Percentiles rank a stretch among this genome's conserved stretches.
Evolutionary conservation across 2,329 filamentous ascomycete species (phyloP).

Genomic region (Diaporthe amygdali): DNA sequence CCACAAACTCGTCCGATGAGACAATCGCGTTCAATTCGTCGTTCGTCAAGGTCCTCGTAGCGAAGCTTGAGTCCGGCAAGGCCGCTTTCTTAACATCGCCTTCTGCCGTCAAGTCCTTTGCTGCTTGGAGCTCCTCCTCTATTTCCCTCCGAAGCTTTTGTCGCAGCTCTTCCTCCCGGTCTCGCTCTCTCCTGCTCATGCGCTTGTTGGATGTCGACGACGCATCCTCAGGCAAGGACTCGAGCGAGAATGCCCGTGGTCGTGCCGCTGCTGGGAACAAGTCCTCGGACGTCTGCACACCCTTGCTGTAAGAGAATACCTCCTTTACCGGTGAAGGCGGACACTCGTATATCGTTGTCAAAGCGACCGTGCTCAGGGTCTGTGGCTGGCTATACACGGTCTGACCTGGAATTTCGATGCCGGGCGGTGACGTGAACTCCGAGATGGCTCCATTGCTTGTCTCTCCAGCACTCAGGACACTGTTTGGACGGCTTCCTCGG

Average conservation of each 20-base stretch:
- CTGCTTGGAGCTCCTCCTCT: constrained; percentile 85
- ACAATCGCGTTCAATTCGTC: constrained; percentile 93
- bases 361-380: constrained; percentile 73
- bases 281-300: constrained; percentile 85
- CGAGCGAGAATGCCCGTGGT: constrained; percentile 55
- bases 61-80: constrained; percentile 64
- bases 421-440: constrained; percentile 58
- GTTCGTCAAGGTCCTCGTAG: constrained; percentile 76
- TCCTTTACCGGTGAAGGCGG: constrained; percentile 79
- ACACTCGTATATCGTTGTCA: constrained; percentile 81
- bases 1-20: constrained; percentile 89
- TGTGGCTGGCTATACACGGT: constrained; percentile 56
- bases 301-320: constrained; percentile 95
- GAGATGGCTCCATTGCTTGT: constrained; percentile 74
- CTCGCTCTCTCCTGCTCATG: constrained; percentile 77
- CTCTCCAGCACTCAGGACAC: constrained; percentile 81
- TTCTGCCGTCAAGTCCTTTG: constrained; percentile 65
- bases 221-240: constrained; percentile 68
- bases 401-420: constrained; percentile 38
- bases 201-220: constrained; percentile 72
- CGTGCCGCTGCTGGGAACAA: constrained; percentile 64
- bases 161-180: constrained; percentile 87
- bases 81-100: constrained; percentile 51
- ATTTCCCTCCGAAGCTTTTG: constrained; percentile 86
- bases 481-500: constrained; percentile 81